Evolutionary conservation across 1,284 basidiomycete genomes (phyloP).

Genomic region (Papiliotrema flavescens): DNA sequence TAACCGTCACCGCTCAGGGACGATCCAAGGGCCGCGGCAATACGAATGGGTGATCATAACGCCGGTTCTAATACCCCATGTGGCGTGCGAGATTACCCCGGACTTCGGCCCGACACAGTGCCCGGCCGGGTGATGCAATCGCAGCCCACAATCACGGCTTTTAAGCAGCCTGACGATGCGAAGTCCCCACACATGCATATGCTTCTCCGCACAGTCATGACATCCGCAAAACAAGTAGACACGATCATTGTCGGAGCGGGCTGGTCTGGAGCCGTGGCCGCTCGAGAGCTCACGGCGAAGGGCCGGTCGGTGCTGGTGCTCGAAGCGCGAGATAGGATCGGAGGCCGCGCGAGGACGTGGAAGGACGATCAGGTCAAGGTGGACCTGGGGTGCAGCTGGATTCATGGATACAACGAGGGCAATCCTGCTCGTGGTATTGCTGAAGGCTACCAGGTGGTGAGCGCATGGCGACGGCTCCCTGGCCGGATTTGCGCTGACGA

Average conservation of each 20-base stretch:
- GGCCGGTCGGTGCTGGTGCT: slow-evolving; percentile 51
- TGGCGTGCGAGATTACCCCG: too few relatives aligned
- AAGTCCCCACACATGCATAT: neutral
- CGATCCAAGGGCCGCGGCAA: too few relatives aligned
- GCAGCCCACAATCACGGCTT: too few relatives aligned
- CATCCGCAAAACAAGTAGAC: slow-evolving; percentile 30
- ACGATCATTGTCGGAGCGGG: slow-evolving; percentile 54
- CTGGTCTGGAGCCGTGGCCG: slow-evolving; percentile 52
- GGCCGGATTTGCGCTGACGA: neutral
- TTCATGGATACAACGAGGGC: slow-evolving; percentile 53
- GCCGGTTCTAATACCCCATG: too few relatives aligned
- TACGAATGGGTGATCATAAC: too few relatives aligned
- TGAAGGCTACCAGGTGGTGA: slow-evolving; percentile 45
- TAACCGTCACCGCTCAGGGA: too few relatives aligned
- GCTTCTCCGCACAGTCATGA: slow-evolving; percentile 1
- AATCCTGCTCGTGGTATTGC: slow-evolving; percentile 50
- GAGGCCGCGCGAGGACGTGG: slow-evolving; percentile 52
- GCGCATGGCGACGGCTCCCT: slow-evolving; percentile 6
- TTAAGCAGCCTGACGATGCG: too few relatives aligned
- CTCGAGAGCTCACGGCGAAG: slow-evolving; percentile 46
- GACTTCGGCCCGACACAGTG: too few relatives aligned
- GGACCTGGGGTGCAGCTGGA: slow-evolving; percentile 54
- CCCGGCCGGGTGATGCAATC: too few relatives aligned
- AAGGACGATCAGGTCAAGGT: slow-evolving; percentile 32
- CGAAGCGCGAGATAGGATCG: slow-evolving; percentile 52